Percentiles rank a stretch among this genome's conserved stretches.
These are phyloP conservation scores for Gynandropsis gynandra DNA, from an alignment of 345 rosid species.

Conservation along the genomic window DNA sequence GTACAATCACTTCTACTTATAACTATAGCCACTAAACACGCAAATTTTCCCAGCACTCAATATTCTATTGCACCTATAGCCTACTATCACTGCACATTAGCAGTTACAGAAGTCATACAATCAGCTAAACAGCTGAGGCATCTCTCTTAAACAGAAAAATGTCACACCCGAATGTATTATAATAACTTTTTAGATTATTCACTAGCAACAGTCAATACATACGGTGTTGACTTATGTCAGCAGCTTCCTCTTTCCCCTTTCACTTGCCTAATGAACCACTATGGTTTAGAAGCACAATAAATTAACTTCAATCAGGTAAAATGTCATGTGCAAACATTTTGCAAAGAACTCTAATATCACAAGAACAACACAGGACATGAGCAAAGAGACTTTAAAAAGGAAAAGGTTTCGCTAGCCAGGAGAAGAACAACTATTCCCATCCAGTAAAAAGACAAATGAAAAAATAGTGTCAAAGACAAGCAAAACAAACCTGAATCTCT, in stretches of 20 bases:
- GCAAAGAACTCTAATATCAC: too few relatives aligned
- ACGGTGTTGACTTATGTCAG: neutral
- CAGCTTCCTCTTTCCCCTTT: neutral
- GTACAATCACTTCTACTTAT: neutral
- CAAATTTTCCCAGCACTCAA: neutral
- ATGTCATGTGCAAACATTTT: too few relatives aligned
- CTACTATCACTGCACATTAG: too few relatives aligned
- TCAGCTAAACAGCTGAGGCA: too few relatives aligned
- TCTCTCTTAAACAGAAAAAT: neutral
- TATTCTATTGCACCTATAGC: neutral
- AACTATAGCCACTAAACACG: neutral
- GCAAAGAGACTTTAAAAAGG: neutral
- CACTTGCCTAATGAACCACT: too few relatives aligned
- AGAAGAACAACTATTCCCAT: too few relatives aligned
- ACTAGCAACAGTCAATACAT: neutral
- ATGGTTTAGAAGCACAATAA: too few relatives aligned
- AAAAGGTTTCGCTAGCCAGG: neutral
- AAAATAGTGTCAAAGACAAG: conserved; percentile 2
- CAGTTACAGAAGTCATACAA: too few relatives aligned
- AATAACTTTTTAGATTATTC: neutral
- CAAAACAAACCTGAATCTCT: conserved; percentile 76
- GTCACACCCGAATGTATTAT: neutral
- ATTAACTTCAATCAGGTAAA: too few relatives aligned
- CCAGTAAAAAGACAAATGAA: too few relatives aligned
- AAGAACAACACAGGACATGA: neutral